Evolutionary conservation across 495 filamentous ascomycete species (phyloP).

Genomic region (Tuber umbilicatum): DNA sequence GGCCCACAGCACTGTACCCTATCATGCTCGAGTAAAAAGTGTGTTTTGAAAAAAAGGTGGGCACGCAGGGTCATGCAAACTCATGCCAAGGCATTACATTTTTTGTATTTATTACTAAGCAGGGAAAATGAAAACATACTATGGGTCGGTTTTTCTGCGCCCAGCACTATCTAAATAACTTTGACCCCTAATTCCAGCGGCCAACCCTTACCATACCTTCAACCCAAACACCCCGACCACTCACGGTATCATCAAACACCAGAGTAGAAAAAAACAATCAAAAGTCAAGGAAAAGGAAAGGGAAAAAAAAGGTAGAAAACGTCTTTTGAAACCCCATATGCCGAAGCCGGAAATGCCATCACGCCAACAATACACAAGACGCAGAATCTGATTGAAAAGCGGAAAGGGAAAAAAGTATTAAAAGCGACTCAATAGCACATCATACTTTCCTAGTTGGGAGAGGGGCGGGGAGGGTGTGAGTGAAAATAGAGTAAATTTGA

Average conservation of each 20-base stretch:
- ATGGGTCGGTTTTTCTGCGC: no score
- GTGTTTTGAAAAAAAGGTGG: not conserved
- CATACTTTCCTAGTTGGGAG: not conserved
- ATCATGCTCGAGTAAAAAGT: no score
- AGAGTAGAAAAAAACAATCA: no score
- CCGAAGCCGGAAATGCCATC: not conserved
- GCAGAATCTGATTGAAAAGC: not conserved
- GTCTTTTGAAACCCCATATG: not conserved
- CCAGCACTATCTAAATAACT: not conserved
- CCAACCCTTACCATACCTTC: no score
- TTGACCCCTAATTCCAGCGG: no score
- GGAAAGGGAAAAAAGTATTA: not conserved
- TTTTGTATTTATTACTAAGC: not conserved
- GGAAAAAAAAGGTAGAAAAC: not conserved
- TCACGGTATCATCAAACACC: not conserved
- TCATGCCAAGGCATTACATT: not conserved
- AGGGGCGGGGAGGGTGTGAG: not conserved
- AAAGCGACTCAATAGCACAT: constrained; percentile 5
- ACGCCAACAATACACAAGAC: not conserved
- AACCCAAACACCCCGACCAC: not conserved
- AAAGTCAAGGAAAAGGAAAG: not conserved
- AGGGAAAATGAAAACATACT: not conserved
- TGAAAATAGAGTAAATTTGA: not conserved
- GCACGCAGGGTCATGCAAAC: not conserved
- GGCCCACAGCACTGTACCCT: no score